Evolutionary conservation across 176 grass and related monocot genomes (phyloP).

Genomic region (Musa troglodytarum): DNA sequence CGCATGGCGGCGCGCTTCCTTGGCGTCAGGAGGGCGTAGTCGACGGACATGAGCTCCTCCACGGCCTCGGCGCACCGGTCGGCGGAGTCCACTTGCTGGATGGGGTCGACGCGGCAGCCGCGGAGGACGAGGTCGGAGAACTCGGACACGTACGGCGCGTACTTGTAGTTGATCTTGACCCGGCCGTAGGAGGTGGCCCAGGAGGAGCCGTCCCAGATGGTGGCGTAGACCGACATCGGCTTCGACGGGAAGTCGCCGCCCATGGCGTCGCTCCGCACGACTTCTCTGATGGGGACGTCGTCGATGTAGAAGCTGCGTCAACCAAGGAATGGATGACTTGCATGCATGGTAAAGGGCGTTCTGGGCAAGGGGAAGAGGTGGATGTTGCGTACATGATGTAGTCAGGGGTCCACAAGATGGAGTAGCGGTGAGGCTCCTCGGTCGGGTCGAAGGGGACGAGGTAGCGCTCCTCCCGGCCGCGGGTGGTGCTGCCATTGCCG

Average conservation of each 20-base stretch:
- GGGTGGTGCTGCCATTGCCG: slow-evolving; percentile 8
- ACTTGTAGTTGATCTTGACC: not conserved
- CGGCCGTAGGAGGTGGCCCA: slow-evolving; percentile 4
- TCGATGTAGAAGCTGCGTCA: not conserved
- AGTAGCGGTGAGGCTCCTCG: slow-evolving; percentile 9
- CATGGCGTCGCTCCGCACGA: not conserved
- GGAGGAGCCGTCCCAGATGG: slow-evolving; percentile 1
- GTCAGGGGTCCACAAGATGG: slow-evolving; percentile 4
- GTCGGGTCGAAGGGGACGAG: slow-evolving; percentile 7
- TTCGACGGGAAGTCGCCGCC: slow-evolving; percentile 1
- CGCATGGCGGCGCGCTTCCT: not conserved
- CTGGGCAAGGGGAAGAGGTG: no score
- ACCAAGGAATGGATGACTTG: no score
- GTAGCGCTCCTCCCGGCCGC: slow-evolving; percentile 3
- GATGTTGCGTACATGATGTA: not conserved
- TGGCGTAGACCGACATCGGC: slow-evolving; percentile 6
- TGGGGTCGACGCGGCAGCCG: not conserved
- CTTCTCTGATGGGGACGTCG: slow-evolving; percentile 1
- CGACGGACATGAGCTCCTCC: not conserved
- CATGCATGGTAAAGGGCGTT: no score
- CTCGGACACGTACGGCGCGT: not conserved
- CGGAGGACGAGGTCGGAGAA: not conserved
- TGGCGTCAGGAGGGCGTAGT: not conserved
- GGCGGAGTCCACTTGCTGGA: not conserved
- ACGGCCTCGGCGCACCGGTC: not conserved